Percentiles rank a stretch among this genome's conserved stretches.
phyloP scores from a whole-genome alignment of 768 basidiomycete species.

The Tricholoma hemisulphureum region DNA sequence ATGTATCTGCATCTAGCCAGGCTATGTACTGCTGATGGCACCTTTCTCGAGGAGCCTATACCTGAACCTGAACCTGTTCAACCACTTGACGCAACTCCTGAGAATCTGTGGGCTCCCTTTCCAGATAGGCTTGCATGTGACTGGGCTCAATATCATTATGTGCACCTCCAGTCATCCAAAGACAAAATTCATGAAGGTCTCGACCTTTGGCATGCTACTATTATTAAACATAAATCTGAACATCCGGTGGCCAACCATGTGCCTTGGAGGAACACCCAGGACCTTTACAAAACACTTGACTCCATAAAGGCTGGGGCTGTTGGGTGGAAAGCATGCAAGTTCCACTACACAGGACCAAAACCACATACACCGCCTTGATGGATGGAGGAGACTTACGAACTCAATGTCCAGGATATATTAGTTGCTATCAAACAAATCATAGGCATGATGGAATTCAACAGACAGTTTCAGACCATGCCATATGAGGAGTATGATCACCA shows the following conservation, averaged over 20 bases:
- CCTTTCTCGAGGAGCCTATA: constrained; percentile 3
- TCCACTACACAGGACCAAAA: constrained; percentile 23
- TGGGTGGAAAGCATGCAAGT: constrained; percentile 21
- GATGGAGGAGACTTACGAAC: constrained; percentile 5
- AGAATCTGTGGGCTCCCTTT: constrained; percentile 10
- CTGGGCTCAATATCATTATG: constrained; percentile 9
- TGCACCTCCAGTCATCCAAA: constrained; percentile 6
- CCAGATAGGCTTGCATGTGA: constrained; percentile 7
- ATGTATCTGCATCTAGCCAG: constrained; percentile 4
- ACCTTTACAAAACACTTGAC: constrained; percentile 25
- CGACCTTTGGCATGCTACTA: constrained; percentile 8
- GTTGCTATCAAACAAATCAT: constrained; percentile 8
- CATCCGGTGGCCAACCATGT: background rate
- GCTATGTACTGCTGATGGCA: constrained; percentile 11
- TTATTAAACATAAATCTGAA: constrained; percentile 4
- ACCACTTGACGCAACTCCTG: background rate
- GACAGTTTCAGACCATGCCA: no score
- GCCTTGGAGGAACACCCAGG: constrained; percentile 18
- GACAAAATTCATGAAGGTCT: constrained; percentile 5
- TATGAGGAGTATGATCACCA: constrained; percentile 11
- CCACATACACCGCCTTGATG: constrained; percentile 1
- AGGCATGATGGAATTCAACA: constrained; percentile 8
- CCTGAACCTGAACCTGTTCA: background rate
- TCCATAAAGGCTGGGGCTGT: constrained; percentile 19
- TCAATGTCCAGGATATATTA: background rate